Base-by-base conservation (phyloP, 192 early-diverging fungal species). In the Diversispora epigaea region DNA sequence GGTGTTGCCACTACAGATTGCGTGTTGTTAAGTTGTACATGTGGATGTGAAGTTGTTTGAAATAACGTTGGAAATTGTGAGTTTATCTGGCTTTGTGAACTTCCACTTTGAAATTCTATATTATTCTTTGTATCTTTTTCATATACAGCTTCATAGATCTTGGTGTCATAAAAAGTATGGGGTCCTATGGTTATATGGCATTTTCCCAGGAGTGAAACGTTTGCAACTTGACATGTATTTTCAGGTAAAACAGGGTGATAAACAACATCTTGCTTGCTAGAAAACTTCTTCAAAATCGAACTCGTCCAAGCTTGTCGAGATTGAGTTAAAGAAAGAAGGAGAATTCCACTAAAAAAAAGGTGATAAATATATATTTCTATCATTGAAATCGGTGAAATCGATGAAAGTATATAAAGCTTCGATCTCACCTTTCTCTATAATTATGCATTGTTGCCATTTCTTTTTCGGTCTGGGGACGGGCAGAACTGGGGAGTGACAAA, bases 221-320 rank as follows among this genome's bases (percentile, higher is more conserved):
- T 17, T 40, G 73, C 41, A 65, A 52, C 65, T 22, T 61, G 62
- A 50, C 54, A 49, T 19, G 73, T 65, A 65, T 75, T 43, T 40
- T 75, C 73, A 15, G 73, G 73, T 65, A 75, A 55, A 3, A 55
- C 21, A 14, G 73, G 73, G 32, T 63, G 66, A 75, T 46, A 75
- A 47, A 57, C n/a, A 43, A 75, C 61, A 52, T 75, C 49, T 22
- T 75, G 44, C 25, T 65, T 64, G 9, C 19, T 12, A 15, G 73
- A 75, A 54, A 65, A 85, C 71, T 79, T 85, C 21, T 45, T 61
- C 68, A 85, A 81, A 12, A 75, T 50, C 12, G 73, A 77, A 3
- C 41, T 75, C 19, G 73, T 62, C 77, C 80, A 83, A 43, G 78
- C 76, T 41, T 81, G 65, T 40, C 84, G 78, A 25, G 84, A 85